Percentiles rank a stretch among this genome's conserved stretches.
phyloP scores from a whole-genome alignment of 2,329 filamentous ascomycete species.

The Trichoderma lentiforme region DNA sequence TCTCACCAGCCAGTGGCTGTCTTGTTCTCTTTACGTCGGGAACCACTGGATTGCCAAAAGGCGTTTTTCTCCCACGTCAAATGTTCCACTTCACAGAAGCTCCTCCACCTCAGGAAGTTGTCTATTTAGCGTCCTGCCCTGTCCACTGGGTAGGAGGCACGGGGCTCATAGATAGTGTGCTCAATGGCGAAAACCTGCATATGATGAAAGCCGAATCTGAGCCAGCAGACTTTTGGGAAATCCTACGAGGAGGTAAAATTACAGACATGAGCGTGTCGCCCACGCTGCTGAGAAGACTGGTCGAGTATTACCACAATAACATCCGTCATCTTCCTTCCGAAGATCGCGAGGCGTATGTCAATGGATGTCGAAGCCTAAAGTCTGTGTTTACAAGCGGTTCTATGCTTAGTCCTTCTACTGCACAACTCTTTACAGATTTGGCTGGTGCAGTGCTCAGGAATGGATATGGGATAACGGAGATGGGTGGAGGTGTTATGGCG shows the following conservation, averaged over 20 bases:
- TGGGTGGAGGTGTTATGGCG: neutral
- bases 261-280: neutral
- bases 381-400: neutral
- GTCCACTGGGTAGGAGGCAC: neutral
- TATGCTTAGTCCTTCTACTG: neutral
- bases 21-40: slow-evolving; percentile 54
- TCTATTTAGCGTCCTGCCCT: neutral
- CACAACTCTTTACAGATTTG: neutral
- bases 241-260: neutral
- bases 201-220: neutral
- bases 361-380: neutral
- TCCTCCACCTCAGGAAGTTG: neutral
- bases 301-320: neutral
- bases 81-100: neutral
- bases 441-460: neutral
- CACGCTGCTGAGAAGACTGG: neutral
- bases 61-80: slow-evolving; percentile 53
- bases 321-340: neutral
- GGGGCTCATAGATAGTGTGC: neutral
- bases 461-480: neutral
- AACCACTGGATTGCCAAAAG: slow-evolving; percentile 46
- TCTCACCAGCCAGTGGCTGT: slow-evolving; percentile 9
- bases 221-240: neutral
- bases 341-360: neutral
- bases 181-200: neutral